Conservation (phyloP, 192 early-diverging fungal species). For the Umbelopsis vinacea region DNA sequence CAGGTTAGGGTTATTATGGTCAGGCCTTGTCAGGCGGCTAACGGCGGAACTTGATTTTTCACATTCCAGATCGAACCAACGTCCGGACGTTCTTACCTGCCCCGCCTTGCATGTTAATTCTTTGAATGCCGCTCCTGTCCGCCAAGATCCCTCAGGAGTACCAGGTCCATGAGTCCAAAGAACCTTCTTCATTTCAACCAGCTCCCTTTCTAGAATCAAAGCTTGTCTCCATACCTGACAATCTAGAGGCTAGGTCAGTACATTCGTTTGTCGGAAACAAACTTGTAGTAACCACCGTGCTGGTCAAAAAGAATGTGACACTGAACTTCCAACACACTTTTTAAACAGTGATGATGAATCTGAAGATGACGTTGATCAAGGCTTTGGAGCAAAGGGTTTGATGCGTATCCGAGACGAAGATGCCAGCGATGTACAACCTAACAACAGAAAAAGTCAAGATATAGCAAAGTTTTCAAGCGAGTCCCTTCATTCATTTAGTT, state of each 20-base stretch:
- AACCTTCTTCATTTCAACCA: not conserved
- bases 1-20: not conserved
- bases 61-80: slow-evolving; percentile 5
- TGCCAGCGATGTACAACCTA: not conserved
- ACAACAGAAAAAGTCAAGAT: slow-evolving; percentile 23
- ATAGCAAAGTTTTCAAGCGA: slow-evolving; percentile 53
- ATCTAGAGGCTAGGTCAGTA: not conserved
- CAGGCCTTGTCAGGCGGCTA: slow-evolving; percentile 2
- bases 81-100: not conserved
- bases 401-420: slow-evolving; percentile 26
- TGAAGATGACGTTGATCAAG: slow-evolving; percentile 18
- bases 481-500: slow-evolving; percentile 49
- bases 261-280: too few species aligned
- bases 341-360: slow-evolving; percentile 10
- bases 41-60: slow-evolving; percentile 9
- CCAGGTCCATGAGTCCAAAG: not conserved
- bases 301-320: not conserved
- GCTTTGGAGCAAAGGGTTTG: slow-evolving; percentile 26
- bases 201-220: not conserved
- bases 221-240: not conserved
- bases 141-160: slow-evolving; percentile 22
- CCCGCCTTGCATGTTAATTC: slow-evolving; percentile 14
- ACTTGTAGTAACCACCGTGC: not conserved
- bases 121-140: slow-evolving; percentile 20
- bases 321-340: not conserved